Base-by-base conservation (phyloP, 2,329 filamentous ascomycete genomes). In the Ceratocystis alfenasii region DNA sequence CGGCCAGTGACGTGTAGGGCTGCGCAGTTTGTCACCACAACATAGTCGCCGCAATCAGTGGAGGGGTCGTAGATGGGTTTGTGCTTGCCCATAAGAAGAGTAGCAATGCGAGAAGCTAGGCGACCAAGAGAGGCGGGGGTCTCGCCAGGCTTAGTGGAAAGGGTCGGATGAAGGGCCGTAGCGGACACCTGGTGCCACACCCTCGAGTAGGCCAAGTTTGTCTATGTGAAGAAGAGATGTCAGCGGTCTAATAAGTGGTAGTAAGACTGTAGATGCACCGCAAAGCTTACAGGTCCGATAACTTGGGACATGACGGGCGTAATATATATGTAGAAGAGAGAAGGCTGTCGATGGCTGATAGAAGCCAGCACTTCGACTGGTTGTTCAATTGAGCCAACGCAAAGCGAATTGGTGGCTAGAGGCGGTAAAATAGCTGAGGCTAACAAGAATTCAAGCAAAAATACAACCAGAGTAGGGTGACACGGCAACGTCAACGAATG, bases 41-140 rank as follows among this genome's bases (percentile, higher is more conserved):
- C 92, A 76, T 99, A 99, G 84, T 99, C 94, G 71, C 94, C 94
- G 81, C 94, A 97, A 81, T 99, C 94, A 68, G 92, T 96, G 25
- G 91, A 96, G 1, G 94, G 94, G 78, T 97, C 90, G 79, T 86
- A 99, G 76, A 94, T 96, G 25, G 94, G 94, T 79, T 99, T 99
- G 83, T 99, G 88, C 81, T 99, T 99, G 78, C 94, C 94, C 92
- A 97, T 96, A 64, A 96, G 85, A 68, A 90, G 81, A 65, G 87
- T 80, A 69, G 92, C 93, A 75, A 96, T 96, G 69, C 88, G 86
- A 64, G 88, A 90, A 68, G 93, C 93, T 63, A 96, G 82, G 53
- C 93, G 90, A 71, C 93, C 93, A 50, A 96, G 87, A n/a, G 90
- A 86, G 15, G 91, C 90, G 20, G 85, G 81, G 22, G 85, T 85